A percentile compares a stretch with the other conserved stretches of the same genome.
Evolutionary conservation across 371 early-diverging fungal genomes (phyloP).

Genomic region (Conidiobolus incongruus): DNA sequence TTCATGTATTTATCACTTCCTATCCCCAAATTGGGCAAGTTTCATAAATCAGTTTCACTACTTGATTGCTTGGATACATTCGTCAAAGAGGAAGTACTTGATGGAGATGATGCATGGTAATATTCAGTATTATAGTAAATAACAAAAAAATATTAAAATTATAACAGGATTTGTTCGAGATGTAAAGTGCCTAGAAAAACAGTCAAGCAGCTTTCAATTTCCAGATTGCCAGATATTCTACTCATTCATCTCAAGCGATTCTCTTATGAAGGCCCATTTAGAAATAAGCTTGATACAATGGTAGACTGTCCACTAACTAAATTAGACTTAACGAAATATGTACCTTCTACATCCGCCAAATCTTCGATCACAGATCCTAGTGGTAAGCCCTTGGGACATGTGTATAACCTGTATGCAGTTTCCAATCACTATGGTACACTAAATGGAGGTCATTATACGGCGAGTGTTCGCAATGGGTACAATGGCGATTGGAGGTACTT

Average conservation of each 20-base stretch:
- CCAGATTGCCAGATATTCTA: slow-evolving; percentile 65
- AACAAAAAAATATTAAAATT: background rate
- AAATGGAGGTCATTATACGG: slow-evolving; percentile 89
- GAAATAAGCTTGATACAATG: slow-evolving; percentile 70
- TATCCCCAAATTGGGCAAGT: slow-evolving; percentile 33
- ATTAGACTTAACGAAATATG: slow-evolving; percentile 7
- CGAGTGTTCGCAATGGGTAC: slow-evolving; percentile 55
- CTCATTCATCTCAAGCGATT: slow-evolving; percentile 86
- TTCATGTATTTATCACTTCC: slow-evolving; percentile 87
- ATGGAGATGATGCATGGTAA: slow-evolving; percentile 72
- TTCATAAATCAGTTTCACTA: slow-evolving; percentile 15
- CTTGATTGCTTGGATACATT: slow-evolving; percentile 69
- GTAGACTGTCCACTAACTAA: slow-evolving; percentile 53
- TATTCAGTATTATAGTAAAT: background rate
- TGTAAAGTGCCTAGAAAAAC: slow-evolving; percentile 53
- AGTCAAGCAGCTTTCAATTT: slow-evolving; percentile 50
- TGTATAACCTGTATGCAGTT: slow-evolving; percentile 77
- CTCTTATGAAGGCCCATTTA: slow-evolving; percentile 77
- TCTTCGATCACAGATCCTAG: background rate
- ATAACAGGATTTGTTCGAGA: slow-evolving; percentile 43
- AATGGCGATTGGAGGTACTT: slow-evolving; percentile 74
- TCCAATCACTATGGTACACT: slow-evolving; percentile 87
- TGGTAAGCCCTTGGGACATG: slow-evolving; percentile 3
- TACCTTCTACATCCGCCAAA: slow-evolving; percentile 4
- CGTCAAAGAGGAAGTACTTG: slow-evolving; percentile 59